Base-by-base conservation (phyloP, 2,329 filamentous ascomycete genomes). In the Clarireedia sp. region DNA sequence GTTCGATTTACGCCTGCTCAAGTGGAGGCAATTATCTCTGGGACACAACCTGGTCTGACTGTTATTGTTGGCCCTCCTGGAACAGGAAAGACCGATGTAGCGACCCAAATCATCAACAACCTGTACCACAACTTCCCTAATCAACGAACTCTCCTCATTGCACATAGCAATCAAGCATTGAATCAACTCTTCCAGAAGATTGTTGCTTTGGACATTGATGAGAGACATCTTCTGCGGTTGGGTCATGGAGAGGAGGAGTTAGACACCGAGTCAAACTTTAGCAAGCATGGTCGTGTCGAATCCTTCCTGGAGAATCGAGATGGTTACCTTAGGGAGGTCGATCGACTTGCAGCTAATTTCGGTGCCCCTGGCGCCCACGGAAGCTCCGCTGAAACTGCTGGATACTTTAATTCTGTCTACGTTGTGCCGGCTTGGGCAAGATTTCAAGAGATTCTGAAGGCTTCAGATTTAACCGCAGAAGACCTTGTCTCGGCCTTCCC, bases 141-240 rank as follows among this genome's bases (percentile, higher is more conserved):
- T 60, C 90, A 99, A 70, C 87, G 90, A 64, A 99, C 94, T 0
- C 75, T 99, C 17, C 81, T 99, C 41, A 83, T 99, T 60, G 94
- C 94, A 4, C 94, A 99, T 70, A 97, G 92, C 72, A 99, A 99
- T 68, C 95, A 99, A 70, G 95, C 94, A 2, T 76, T 99, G 9
- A 99, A 99, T 67, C 94, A 99, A 69, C 78, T 99, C 1, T 99
- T 99, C 73, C 89, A 95, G 65, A 99, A 99, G 74, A 99, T 99
- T 59, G 86, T 92, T n/a, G 88, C 87, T 5, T 77, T 99, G 26
- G 90, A 97, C 65, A 97, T 99, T 63, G 95, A 99, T 66, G 88
- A 95, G 71, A 85, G 94, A 40, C 94, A 99, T 75, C 78, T 99
- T 57, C 78, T 99, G 51, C 86, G 94, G 57, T 78, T 99, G 37